Conservation (phyloP, 805 yeast species). For the Pichia cephalocereana region DNA sequence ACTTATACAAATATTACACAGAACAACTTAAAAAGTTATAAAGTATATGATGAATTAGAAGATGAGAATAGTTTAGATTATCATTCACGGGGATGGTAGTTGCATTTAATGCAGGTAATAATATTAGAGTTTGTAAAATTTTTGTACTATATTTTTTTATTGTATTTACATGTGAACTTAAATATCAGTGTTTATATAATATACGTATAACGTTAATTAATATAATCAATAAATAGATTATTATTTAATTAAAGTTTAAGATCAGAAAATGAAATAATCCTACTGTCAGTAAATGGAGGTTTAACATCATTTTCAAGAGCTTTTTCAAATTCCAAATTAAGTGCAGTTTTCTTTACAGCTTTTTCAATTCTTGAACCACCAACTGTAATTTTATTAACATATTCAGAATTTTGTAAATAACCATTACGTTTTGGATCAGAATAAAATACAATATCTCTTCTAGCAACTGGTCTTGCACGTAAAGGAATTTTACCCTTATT, state of each 20-base stretch:
- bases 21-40: not conserved
- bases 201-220: not conserved
- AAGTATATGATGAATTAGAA: constrained; percentile 14
- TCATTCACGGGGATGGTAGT: constrained; percentile 34
- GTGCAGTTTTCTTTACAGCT: constrained; percentile 14
- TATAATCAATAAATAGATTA: not conserved
- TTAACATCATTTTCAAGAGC: constrained; percentile 3
- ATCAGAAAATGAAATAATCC: constrained; percentile 18
- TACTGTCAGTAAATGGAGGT: constrained; percentile 11
- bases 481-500: constrained; percentile 76
- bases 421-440: constrained; percentile 67
- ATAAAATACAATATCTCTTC: constrained; percentile 74
- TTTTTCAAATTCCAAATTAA: constrained; percentile 17
- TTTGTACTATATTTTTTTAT: constrained; percentile 4
- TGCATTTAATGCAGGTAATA: too few species aligned
- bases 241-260: constrained; percentile 10
- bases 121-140: not conserved
- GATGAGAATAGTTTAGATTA: constrained; percentile 28
- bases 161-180: too few species aligned
- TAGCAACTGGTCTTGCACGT: constrained; percentile 75
- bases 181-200: too few species aligned
- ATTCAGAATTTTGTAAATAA: constrained; percentile 38
- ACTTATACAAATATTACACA: not conserved
- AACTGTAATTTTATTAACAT: constrained; percentile 27
- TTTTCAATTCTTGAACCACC: constrained; percentile 12